Conservation (phyloP, 176 grass and related monocot genomes). For the Triticum dicoccoides region DNA sequence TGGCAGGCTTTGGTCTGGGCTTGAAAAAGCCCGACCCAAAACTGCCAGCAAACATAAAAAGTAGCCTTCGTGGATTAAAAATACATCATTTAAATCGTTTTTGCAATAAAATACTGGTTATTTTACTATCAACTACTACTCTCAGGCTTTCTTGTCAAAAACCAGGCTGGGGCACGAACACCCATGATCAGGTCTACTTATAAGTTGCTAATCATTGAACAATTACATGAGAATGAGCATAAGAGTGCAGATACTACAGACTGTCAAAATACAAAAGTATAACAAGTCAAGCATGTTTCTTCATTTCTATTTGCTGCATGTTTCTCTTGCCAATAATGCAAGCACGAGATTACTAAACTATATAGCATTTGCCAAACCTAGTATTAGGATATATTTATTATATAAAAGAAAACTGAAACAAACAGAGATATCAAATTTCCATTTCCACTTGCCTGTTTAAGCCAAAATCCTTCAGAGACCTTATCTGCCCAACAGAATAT, state of each 20-base stretch:
- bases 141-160: neutral
- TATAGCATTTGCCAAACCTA: neutral
- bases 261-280: slow-evolving; percentile 2
- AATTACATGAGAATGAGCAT: neutral
- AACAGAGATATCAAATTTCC: neutral
- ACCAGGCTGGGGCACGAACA: neutral
- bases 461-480: slow-evolving; percentile 85
- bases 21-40: neutral
- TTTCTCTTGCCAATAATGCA: neutral
- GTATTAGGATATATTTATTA: slow-evolving; percentile 16
- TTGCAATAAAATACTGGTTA: neutral
- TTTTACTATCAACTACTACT: neutral
- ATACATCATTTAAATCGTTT: neutral
- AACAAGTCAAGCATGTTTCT: slow-evolving; percentile 2
- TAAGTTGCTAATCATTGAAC: neutral
- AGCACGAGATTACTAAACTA: neutral
- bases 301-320: neutral
- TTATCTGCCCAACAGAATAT: slow-evolving; percentile 90
- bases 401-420: neutral
- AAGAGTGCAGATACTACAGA: slow-evolving; percentile 6
- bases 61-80: neutral
- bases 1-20: neutral
- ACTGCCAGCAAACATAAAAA: neutral
- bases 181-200: neutral
- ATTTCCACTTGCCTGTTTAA: slow-evolving; percentile 73